Evolutionary conservation across 2,329 filamentous ascomycete species (phyloP).

Genomic region (Coniochaeta prunicola): DNA sequence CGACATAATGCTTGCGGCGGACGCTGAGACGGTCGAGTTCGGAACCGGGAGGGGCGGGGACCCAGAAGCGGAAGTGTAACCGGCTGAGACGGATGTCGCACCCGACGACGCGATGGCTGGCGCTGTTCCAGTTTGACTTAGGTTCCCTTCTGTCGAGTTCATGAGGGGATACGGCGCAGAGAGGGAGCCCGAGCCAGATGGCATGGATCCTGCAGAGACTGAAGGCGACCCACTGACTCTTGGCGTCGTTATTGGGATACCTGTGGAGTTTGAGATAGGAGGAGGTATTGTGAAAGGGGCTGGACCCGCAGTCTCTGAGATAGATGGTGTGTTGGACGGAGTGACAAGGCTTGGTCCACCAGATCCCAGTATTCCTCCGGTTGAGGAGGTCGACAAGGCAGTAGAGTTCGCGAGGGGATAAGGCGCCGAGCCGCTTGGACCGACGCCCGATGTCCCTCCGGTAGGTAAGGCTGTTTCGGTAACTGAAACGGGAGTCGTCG

Average conservation of each 20-base stretch:
- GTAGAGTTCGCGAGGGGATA: background rate
- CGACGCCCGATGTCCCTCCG: background rate
- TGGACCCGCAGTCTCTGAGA: background rate
- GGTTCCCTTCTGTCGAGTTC: background rate
- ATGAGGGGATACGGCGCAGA: background rate
- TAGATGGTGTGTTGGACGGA: background rate
- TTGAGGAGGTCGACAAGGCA: background rate
- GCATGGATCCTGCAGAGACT: background rate
- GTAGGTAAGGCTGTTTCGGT: background rate
- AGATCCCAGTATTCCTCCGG: background rate
- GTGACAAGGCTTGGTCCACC: background rate
- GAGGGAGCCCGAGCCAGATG: background rate
- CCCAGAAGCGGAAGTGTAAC: background rate
- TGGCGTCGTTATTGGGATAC: background rate
- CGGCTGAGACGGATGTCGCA: background rate
- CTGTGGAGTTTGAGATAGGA: background rate
- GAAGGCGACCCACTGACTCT: background rate
- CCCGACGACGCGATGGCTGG: background rate
- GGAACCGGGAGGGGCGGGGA: background rate
- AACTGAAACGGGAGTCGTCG: background rate
- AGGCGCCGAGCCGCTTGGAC: background rate
- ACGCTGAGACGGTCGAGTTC: background rate
- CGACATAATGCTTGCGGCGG: background rate
- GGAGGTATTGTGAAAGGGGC: background rate
- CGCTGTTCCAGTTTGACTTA: slow-evolving; percentile 3